Percentiles rank a stretch among this genome's conserved stretches.
Conservation (phyloP, 2,329 filamentous ascomycete species). For the Didymella exigua region DNA sequence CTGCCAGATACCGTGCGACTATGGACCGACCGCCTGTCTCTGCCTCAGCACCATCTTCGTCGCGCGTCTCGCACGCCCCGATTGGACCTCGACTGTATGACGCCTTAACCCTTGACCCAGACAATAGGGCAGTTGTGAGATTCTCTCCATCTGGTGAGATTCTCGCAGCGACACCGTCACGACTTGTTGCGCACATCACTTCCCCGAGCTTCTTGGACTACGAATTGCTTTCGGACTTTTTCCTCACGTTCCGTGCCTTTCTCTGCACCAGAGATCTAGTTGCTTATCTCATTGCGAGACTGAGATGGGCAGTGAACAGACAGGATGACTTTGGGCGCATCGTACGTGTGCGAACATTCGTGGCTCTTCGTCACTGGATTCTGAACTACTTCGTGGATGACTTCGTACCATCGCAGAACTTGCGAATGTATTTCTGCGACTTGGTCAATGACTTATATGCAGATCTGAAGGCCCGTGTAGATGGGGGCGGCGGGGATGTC, state of each 20-base stretch:
- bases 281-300: conserved; percentile 79
- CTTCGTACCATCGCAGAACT: conserved; percentile 75
- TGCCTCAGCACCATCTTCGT: conserved; percentile 42
- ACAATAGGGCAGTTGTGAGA: conserved; percentile 80
- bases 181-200: conserved; percentile 94
- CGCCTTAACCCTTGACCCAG: conserved; percentile 77
- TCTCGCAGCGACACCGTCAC: conserved; percentile 84
- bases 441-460: conserved; percentile 71
- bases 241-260: conserved; percentile 91
- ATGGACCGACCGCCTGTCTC: conserved; percentile 45
- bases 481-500: conserved; percentile 66
- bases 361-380: conserved; percentile 95
- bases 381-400: conserved; percentile 97
- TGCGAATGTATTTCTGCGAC: conserved; percentile 79
- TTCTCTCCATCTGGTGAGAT: conserved; percentile 79
- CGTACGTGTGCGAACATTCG: conserved; percentile 94
- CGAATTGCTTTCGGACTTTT: conserved; percentile 95
- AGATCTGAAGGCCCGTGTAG: conserved; percentile 57
- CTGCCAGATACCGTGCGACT: conserved; percentile 42
- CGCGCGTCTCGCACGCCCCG: conserved; percentile 45
- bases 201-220: conserved; percentile 96
- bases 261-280: conserved; percentile 77
- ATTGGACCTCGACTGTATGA: conserved; percentile 77
- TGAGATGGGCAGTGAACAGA: conserved; percentile 84
- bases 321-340: conserved; percentile 86